Evolutionary conservation across 2,329 filamentous ascomycete species (phyloP), one percentile per base, ranked within the genome.

Genomic region (Phaeoacremonium minimum): DNA sequence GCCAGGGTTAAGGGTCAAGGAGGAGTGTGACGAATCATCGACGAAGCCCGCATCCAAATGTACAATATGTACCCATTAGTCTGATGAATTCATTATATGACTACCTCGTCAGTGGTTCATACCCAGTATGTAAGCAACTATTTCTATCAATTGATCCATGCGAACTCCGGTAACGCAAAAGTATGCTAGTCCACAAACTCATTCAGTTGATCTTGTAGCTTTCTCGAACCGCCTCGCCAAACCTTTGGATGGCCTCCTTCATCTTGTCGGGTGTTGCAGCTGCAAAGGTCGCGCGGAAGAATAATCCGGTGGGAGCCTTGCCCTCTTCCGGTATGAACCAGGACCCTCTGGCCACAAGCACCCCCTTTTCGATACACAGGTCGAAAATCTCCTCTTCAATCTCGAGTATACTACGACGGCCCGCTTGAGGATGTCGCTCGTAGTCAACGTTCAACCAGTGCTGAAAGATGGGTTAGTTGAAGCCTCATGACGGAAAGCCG

Each of bases 371-470:
- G 38, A 96, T 83, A 44, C 82, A 82, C 1, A 75, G 71, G 49
- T 85, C 62, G 69, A 95, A 97, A 30, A 98, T 88, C 37, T 86
- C 80, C 50, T 95, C 83, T 61, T 98, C 93, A 29, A 98, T 71
- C 22, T 78, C 77, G 16, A 76, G 58, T 32, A 87, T 66, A 33
- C 61, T 65, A 45, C 73, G 75, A 12, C 52, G 63, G 2, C 58
- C 56, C 22, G 71, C 71, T 11, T 75, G 61, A 0, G 86, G 86
- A 50, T 91, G 86, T 43, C 75, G 71, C 15, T 64, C 68, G 51
- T 78, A 77, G 48, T 87, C 74, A 14, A 93, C 66, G 35, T 75
- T 69, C 40, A 93, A 64, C 87, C 87, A 93, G 55, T 87, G 73
- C 78, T 83, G 37, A 34, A 12, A 4, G 15, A 18, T 19, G 26